These are phyloP conservation scores for Firmiana major DNA, from an alignment of 345 rosid species.

Conservation along the genomic window DNA sequence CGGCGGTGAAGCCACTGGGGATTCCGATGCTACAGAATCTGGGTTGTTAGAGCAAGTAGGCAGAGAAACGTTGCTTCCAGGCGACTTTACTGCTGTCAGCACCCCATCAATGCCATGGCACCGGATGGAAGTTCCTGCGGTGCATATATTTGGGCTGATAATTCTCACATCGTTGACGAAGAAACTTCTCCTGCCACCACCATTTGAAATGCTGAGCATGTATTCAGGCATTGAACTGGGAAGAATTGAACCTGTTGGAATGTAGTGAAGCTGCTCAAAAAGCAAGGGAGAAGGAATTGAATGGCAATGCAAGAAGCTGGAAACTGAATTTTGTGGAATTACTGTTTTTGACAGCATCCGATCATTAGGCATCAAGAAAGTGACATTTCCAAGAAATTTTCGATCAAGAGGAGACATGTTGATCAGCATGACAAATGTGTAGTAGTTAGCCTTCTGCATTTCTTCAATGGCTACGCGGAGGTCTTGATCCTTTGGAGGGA, in stretches of 20 bases:
- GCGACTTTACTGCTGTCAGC: slow-evolving; percentile 6
- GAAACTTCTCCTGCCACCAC: slow-evolving; percentile 45
- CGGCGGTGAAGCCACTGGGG: neutral
- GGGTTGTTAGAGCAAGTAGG: slow-evolving; percentile 32
- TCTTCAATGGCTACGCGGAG: slow-evolving; percentile 53
- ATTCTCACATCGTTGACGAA: slow-evolving; percentile 58
- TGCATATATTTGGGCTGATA: slow-evolving; percentile 59
- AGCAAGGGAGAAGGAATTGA: slow-evolving; percentile 66
- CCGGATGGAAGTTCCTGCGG: slow-evolving; percentile 52
- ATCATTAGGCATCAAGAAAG: slow-evolving; percentile 81
- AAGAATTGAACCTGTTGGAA: slow-evolving; percentile 58
- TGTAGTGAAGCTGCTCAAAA: slow-evolving; percentile 50
- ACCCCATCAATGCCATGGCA: slow-evolving; percentile 78
- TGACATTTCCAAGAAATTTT: slow-evolving; percentile 34
- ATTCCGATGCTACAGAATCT: neutral
- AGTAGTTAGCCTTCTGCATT: slow-evolving; percentile 68
- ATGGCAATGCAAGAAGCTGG: slow-evolving; percentile 68
- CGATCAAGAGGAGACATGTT: slow-evolving; percentile 45
- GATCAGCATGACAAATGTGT: slow-evolving; percentile 63
- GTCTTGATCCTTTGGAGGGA: slow-evolving; percentile 25
- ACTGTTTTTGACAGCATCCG: slow-evolving; percentile 37
- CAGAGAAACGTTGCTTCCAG: slow-evolving; percentile 15
- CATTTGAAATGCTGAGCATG: slow-evolving; percentile 43
- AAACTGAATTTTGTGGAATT: slow-evolving; percentile 22
- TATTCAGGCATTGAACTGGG: slow-evolving; percentile 50